These are phyloP conservation scores for Ambispora gerdemannii DNA, from an alignment of 192 early-diverging fungal genomes.

Conservation along the genomic window DNA sequence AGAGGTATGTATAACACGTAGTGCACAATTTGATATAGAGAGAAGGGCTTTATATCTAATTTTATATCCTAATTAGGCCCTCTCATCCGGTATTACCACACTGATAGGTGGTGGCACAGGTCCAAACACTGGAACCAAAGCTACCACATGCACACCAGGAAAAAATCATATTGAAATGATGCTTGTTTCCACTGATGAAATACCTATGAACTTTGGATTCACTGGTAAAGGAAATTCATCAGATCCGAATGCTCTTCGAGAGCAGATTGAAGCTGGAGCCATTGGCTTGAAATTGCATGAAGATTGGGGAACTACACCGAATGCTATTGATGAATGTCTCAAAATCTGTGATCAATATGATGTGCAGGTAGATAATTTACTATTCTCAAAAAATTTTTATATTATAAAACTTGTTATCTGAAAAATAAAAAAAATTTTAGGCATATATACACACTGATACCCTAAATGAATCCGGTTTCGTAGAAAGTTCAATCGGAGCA, in stretches of 20 bases:
- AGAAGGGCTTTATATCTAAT: constrained; percentile 1
- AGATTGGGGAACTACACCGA: constrained; percentile 95
- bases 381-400: background rate
- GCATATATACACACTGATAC: constrained; percentile 96
- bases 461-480: constrained; percentile 95
- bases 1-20: constrained; percentile 50
- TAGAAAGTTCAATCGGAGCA: constrained; percentile 84
- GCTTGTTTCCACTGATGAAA: constrained; percentile 82
- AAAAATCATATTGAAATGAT: constrained; percentile 80
- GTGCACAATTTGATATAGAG: constrained; percentile 22
- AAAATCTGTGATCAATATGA: constrained; percentile 83
- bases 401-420: background rate
- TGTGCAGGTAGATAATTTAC: constrained; percentile 54
- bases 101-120: constrained; percentile 90
- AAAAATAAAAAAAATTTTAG: too few species aligned
- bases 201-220: constrained; percentile 92
- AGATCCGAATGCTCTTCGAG: constrained; percentile 59
- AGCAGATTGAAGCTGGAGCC: constrained; percentile 83
- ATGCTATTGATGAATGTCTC: constrained; percentile 89
- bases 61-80: constrained; percentile 45
- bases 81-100: constrained; percentile 78
- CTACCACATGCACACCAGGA: constrained; percentile 94
- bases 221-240: constrained; percentile 92
- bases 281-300: constrained; percentile 92
- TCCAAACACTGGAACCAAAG: constrained; percentile 94